Evolutionary conservation across 2,329 filamentous ascomycete genomes (phyloP).

Genomic region (Talaromyces rugulosus): DNA sequence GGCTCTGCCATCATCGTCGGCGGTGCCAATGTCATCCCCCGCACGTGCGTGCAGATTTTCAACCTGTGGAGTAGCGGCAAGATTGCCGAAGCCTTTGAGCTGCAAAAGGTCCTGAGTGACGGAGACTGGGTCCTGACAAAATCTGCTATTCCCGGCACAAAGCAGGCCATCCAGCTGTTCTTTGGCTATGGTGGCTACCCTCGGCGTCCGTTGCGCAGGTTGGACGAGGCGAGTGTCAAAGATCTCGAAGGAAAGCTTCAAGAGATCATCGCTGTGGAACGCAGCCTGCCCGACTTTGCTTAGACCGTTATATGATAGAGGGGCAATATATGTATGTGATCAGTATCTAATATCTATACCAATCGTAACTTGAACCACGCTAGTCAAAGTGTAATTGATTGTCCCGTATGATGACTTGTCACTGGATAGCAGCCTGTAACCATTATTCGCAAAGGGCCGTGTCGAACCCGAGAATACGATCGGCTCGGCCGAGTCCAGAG

Average conservation of each 20-base stretch:
- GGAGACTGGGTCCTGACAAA: constrained; percentile 85
- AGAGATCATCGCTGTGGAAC: constrained; percentile 32
- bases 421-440: neutral
- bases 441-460: neutral
- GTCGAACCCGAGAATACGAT: neutral
- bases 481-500: neutral
- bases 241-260: constrained; percentile 31
- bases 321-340: neutral
- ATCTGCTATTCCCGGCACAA: constrained; percentile 77
- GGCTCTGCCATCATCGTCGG: constrained; percentile 84
- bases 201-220: constrained; percentile 53
- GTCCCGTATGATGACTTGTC: neutral
- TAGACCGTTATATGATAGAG: constrained; percentile 11
- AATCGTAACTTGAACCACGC: neutral
- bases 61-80: constrained; percentile 71
- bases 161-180: constrained; percentile 76
- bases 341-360: neutral
- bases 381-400: neutral
- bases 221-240: constrained; percentile 28
- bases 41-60: constrained; percentile 77
- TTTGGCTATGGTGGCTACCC: constrained; percentile 80
- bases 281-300: constrained; percentile 31
- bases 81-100: constrained; percentile 67
- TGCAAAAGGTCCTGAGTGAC: constrained; percentile 71
- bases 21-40: constrained; percentile 81